Evolutionary conservation across 2,329 filamentous ascomycete genomes (phyloP).

Genomic region (Hypomyces perniciosus): DNA sequence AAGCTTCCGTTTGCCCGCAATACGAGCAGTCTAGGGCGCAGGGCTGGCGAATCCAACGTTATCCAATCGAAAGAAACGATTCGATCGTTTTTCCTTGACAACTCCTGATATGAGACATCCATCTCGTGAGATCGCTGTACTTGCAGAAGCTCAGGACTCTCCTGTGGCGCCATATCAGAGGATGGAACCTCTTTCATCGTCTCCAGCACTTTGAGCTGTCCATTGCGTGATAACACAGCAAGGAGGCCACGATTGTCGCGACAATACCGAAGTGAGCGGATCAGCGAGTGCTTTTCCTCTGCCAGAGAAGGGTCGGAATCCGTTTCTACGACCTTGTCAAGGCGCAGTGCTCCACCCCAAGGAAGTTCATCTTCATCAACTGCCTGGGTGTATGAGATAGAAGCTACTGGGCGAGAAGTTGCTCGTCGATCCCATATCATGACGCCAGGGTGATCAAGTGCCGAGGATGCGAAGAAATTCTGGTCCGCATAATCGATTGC

Average conservation of each 20-base stretch:
- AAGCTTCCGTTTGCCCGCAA: constrained; percentile 55
- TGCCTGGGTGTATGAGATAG: constrained; percentile 49
- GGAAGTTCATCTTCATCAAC: constrained; percentile 56
- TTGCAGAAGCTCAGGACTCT: constrained; percentile 53
- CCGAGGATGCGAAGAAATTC: constrained; percentile 79
- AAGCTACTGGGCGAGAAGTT: constrained; percentile 46
- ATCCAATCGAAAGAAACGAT: constrained; percentile 66
- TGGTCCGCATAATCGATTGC: constrained; percentile 74
- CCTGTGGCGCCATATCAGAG: constrained; percentile 29
- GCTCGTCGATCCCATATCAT: constrained; percentile 73
- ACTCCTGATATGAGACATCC: constrained; percentile 51
- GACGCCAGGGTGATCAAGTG: constrained; percentile 66
- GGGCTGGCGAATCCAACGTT: constrained; percentile 48
- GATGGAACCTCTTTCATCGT: constrained; percentile 49
- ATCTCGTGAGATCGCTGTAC: constrained; percentile 56
- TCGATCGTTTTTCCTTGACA: constrained; percentile 48
- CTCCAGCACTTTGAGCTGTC: constrained; percentile 57
- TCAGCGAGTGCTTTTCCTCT: constrained; percentile 54
- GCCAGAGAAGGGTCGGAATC: constrained; percentile 43
- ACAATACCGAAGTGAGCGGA: constrained; percentile 58
- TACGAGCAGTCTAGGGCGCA: constrained; percentile 54
- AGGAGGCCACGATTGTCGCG: constrained; percentile 56
- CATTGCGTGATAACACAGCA: constrained; percentile 55
- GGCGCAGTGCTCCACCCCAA: constrained; percentile 55
- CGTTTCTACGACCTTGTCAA: constrained; percentile 52